Evolutionary conservation across 2,329 filamentous ascomycete species (phyloP), one percentile per base, ranked within the genome.

Genomic region (Diaporthe batatas): DNA sequence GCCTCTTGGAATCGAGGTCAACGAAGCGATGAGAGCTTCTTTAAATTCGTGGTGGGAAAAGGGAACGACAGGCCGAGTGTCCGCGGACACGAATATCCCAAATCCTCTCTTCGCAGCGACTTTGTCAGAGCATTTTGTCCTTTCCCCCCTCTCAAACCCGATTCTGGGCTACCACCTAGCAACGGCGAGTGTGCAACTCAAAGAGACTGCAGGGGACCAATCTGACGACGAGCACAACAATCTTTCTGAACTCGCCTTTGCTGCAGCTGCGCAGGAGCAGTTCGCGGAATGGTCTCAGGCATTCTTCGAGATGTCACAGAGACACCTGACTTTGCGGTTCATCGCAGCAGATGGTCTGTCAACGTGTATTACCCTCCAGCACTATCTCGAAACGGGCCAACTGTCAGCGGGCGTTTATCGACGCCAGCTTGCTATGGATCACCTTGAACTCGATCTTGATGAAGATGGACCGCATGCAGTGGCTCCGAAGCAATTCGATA

Each of bases 111-210:
- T 87, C 70, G 80, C 82, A 32, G 76, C 74, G n/a, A 75, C 81
- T 0, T 72, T 85, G 3, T 82, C 81, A 0, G 73, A 78, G 4
- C 73, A 78, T n/a, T 79, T 81, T 1, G 74, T 80, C 2, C 79
- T 91, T 36, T 85, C 88, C 72, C 86, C 87, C 76, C 83, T 81
- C 6, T 83, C 83, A 5, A 82, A 91, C 73, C 89, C 90, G 0
- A 74, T 90, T 0, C 76, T 86, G 7, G 86, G 89, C 1, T 92
- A 88, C 72, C 89, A 91, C 78, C 82, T 91, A n/a, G 86, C 87
- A 2, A 80, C 83, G 0, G 86, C 84, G 2, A 84, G 82, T 72
- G 81, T 82, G 2, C 76, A 81, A 0, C 79, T 87, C 1, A 75
- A 80, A 0, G 77, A 82, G 5, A 68, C 75, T 0, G 87, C 85